Conservation (phyloP, 176 grass and related monocot genomes). For the Rhynchospora breviuscula region DNA sequence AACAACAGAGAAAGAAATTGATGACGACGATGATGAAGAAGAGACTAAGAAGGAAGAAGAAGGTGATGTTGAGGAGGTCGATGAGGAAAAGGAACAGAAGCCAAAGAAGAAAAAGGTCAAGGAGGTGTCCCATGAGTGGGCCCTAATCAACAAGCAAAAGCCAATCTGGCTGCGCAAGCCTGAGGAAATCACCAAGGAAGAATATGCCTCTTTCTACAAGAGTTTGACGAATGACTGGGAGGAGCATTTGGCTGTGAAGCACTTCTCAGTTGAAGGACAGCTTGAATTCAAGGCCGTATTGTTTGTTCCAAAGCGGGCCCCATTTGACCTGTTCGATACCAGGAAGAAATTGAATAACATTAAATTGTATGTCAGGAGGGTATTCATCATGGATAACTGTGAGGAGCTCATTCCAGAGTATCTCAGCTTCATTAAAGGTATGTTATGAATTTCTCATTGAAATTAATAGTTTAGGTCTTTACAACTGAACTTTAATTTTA, state of each 20-base stretch:
- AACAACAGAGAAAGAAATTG: constrained; percentile 42
- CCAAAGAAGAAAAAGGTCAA: constrained; percentile 38
- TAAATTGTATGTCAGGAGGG: constrained; percentile 39
- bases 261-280: constrained; percentile 47
- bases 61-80: constrained; percentile 42
- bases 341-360: constrained; percentile 44
- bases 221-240: constrained; percentile 51
- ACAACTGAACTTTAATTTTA: too few species aligned
- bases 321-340: constrained; percentile 45
- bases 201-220: constrained; percentile 43
- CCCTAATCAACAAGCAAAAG: constrained; percentile 45
- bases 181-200: constrained; percentile 44
- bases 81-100: constrained; percentile 38
- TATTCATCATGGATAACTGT: constrained; percentile 50
- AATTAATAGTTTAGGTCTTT: too few species aligned
- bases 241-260: constrained; percentile 45
- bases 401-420: constrained; percentile 45
- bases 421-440: constrained; percentile 36
- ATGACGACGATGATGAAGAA: constrained; percentile 33
- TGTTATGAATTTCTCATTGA: too few species aligned
- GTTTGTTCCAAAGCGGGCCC: constrained; percentile 37
- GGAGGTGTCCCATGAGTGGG: constrained; percentile 41
- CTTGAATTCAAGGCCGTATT: constrained; percentile 48
- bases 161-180: constrained; percentile 46
- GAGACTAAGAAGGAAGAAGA: constrained; percentile 40